Conservation (phyloP, 176 grass and related monocot genomes). For the Aegilops umbellulata region DNA sequence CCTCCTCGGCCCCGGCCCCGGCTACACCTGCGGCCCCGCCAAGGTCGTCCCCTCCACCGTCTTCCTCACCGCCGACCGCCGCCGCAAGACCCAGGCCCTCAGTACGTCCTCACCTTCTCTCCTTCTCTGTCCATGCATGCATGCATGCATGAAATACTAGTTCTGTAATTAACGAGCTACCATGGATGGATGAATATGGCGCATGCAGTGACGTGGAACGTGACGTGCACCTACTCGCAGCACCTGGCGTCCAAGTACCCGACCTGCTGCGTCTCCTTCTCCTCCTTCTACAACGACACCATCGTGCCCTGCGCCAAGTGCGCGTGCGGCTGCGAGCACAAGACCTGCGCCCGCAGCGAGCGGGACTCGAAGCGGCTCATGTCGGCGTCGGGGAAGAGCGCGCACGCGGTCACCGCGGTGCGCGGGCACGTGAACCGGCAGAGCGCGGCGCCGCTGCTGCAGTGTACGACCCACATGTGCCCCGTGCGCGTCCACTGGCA, state of each 20-base stretch:
- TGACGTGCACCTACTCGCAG: slow-evolving; percentile 88
- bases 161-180: neutral
- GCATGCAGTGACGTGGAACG: slow-evolving; percentile 88
- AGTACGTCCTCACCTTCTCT: slow-evolving; percentile 31
- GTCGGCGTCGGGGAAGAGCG: slow-evolving; percentile 48
- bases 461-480: slow-evolving; percentile 95
- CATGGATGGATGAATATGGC: too few species aligned
- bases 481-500: slow-evolving; percentile 95
- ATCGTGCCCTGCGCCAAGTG: slow-evolving; percentile 84
- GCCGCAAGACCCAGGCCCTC: slow-evolving; percentile 84
- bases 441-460: slow-evolving; percentile 47
- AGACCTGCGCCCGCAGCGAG: slow-evolving; percentile 64
- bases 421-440: slow-evolving; percentile 9
- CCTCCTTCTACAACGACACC: slow-evolving; percentile 95
- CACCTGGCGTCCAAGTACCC: slow-evolving; percentile 83
- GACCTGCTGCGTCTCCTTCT: slow-evolving; percentile 87
- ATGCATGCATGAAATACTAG: neutral
- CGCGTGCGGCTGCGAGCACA: slow-evolving; percentile 85
- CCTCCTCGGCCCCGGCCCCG: slow-evolving; percentile 59
- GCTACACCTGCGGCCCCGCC: slow-evolving; percentile 76
- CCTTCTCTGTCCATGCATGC: neutral
- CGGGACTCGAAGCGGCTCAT: slow-evolving; percentile 50
- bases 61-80: slow-evolving; percentile 58
- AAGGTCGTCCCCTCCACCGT: slow-evolving; percentile 80
- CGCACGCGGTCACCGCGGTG: slow-evolving; percentile 18